Conservation (phyloP, 148 eudicot species). For the Polygonum aviculare region DNA sequence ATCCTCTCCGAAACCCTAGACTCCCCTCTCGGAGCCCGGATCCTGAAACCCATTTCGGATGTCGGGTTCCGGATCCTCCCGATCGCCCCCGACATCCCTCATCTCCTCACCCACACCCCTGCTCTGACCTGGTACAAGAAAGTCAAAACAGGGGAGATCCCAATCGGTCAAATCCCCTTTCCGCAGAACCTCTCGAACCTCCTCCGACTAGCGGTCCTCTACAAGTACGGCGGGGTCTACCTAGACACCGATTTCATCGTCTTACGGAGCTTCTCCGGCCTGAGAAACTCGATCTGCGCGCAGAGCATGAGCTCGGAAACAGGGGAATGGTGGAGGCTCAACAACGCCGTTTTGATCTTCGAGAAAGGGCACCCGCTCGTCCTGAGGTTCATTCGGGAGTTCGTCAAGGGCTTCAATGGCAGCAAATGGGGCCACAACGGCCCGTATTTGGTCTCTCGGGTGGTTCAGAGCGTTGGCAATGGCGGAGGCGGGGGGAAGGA, state of each 20-base stretch:
- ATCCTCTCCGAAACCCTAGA: slow-evolving; percentile 55
- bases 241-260: slow-evolving; percentile 57
- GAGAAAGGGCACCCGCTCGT: slow-evolving; percentile 54
- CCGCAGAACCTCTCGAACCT: slow-evolving; percentile 68
- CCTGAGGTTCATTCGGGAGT: slow-evolving; percentile 58
- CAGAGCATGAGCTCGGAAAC: slow-evolving; percentile 24
- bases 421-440: slow-evolving; percentile 77
- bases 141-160: slow-evolving; percentile 34
- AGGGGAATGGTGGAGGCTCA: slow-evolving; percentile 46
- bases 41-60: slow-evolving; percentile 30
- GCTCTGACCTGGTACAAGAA: slow-evolving; percentile 46
- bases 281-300: slow-evolving; percentile 57
- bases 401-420: slow-evolving; percentile 46
- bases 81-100: slow-evolving; percentile 33
- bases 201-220: slow-evolving; percentile 47
- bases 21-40: slow-evolving; percentile 28
- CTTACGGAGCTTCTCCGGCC: slow-evolving; percentile 32
- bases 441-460: slow-evolving; percentile 58
- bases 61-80: slow-evolving; percentile 27
- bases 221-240: slow-evolving; percentile 73
- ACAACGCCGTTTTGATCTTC: slow-evolving; percentile 63
- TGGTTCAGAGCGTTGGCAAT: slow-evolving; percentile 18
- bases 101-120: slow-evolving; percentile 42
- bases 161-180: slow-evolving; percentile 53
- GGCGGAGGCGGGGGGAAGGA: not conserved